Evolutionary conservation across 768 basidiomycete genomes (phyloP), one percentile per base, ranked within the genome.

Genomic region (Thelephora aurantiotincta): DNA sequence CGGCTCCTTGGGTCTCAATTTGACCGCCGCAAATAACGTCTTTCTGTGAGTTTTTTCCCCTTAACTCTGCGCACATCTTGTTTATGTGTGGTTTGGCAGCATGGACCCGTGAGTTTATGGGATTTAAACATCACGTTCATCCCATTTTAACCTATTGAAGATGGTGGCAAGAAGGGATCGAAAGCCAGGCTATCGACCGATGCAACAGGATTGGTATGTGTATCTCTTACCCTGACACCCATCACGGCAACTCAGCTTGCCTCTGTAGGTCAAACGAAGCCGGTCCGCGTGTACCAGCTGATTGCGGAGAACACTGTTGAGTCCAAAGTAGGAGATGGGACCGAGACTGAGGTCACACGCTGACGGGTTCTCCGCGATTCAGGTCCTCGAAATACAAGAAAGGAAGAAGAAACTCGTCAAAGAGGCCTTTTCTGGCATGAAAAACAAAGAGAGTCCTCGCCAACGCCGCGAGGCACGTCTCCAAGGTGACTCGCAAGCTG

Each of bases 251-350:
- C 41, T 47, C 18, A 49, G 9, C 11, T 38, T 42, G 13, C 22
- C 49, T 70, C 74, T 45, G 88, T 90, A 51, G 90, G 90, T 12
- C 90, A 93, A 60, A 84, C 63, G 52, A 89, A 82, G 59, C 67
- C 74, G 1, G 88, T 93, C 30, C 80, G 83, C 52, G 88, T 92
- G 16, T 92, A 90, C 57, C 90, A 92, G 55, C 65, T 93, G 43
- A 89, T 93, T 47, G 87, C 90, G 0, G 89, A 91, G 55, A 73
- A 90, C 55, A 93, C 90, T 0, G 80, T 92, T 1, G 90, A 93
- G 62, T 74, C 84, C 11, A 90, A 86, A 63, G 89, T 80, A 54
- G 6, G 53, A 50, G n/a, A 26, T 12, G 20, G 36, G 26, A 30
- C 26, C 26, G 5, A 30, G 7, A 26, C 20, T n/a, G 13, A 42